A percentile compares a stretch with the other conserved stretches of the same genome.
Evolutionary conservation across 345 rosid genomes (phyloP).

Genomic region (Carallia pectinifolia): DNA sequence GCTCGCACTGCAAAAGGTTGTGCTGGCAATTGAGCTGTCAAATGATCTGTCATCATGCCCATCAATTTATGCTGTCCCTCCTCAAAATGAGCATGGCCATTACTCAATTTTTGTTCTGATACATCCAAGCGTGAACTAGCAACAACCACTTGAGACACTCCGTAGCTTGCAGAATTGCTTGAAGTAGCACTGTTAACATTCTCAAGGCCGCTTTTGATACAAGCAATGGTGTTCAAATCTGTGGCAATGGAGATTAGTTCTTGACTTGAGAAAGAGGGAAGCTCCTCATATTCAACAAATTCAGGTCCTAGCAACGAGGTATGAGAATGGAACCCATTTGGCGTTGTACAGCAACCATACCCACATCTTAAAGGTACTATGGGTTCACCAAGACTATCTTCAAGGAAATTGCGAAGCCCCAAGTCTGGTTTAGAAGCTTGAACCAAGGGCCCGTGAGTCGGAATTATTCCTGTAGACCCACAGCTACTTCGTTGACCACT

Average conservation of each 20-base stretch:
- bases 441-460: constrained; percentile 51
- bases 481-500: constrained; percentile 31
- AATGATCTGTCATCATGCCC: constrained; percentile 37
- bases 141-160: constrained; percentile 26
- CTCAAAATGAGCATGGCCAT: constrained; percentile 28
- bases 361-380: constrained; percentile 64
- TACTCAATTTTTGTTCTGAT: constrained; percentile 38
- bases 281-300: constrained; percentile 76
- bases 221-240: constrained; percentile 78
- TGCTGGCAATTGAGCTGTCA: constrained; percentile 40
- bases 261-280: constrained; percentile 49
- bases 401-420: constrained; percentile 48
- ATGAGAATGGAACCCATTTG: constrained; percentile 25
- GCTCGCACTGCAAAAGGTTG: constrained; percentile 47
- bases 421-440: constrained; percentile 50
- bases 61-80: constrained; percentile 48
- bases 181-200: constrained; percentile 25
- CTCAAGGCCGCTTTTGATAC: constrained; percentile 80
- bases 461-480: constrained; percentile 31
- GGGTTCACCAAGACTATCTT: constrained; percentile 52
- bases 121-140: constrained; percentile 34
- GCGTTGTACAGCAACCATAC: constrained; percentile 55
- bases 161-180: constrained; percentile 18
- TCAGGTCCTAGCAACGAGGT: constrained; percentile 72
- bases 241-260: constrained; percentile 77